These are phyloP conservation scores for Vachellia collinsii DNA, from an alignment of 306 rosid species.

Conservation along the genomic window DNA sequence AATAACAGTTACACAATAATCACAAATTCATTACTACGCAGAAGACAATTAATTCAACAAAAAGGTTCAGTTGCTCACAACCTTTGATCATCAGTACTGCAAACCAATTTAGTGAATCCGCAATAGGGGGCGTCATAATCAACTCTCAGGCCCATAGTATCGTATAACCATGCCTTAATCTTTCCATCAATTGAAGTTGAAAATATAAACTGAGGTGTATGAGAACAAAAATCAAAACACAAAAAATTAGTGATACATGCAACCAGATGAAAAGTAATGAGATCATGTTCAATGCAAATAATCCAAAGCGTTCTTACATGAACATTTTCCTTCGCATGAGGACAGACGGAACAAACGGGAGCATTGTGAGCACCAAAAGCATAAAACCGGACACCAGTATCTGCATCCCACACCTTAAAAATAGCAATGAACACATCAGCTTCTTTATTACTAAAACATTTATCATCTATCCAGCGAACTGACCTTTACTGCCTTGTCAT, in stretches of 20 bases:
- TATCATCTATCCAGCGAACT: neutral
- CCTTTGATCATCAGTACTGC: constrained; percentile 46
- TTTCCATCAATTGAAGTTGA: constrained; percentile 48
- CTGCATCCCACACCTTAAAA: constrained; percentile 51
- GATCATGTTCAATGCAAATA: neutral
- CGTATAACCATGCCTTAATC: constrained; percentile 46
- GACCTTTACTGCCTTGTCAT: constrained; percentile 38
- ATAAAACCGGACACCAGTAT: constrained; percentile 18
- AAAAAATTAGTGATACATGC: constrained; percentile 2
- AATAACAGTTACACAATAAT: neutral
- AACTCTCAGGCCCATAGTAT: constrained; percentile 12
- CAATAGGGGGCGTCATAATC: constrained; percentile 39
- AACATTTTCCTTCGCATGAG: constrained; percentile 27
- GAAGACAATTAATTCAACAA: constrained; percentile 11
- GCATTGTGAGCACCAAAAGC: constrained; percentile 44
- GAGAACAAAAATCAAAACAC: constrained; percentile 12
- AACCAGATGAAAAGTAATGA: neutral
- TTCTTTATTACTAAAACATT: neutral
- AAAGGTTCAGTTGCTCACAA: constrained; percentile 24
- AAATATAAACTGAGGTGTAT: constrained; percentile 32
- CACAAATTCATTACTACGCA: neutral
- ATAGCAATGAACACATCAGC: constrained; percentile 27
- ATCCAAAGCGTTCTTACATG: constrained; percentile 39
- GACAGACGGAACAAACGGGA: constrained; percentile 53
- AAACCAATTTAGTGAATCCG: constrained; percentile 43